Evolutionary conservation across 345 rosid genomes (phyloP), one percentile per base, ranked within the genome.

Genomic region (Trapa bicornis): DNA sequence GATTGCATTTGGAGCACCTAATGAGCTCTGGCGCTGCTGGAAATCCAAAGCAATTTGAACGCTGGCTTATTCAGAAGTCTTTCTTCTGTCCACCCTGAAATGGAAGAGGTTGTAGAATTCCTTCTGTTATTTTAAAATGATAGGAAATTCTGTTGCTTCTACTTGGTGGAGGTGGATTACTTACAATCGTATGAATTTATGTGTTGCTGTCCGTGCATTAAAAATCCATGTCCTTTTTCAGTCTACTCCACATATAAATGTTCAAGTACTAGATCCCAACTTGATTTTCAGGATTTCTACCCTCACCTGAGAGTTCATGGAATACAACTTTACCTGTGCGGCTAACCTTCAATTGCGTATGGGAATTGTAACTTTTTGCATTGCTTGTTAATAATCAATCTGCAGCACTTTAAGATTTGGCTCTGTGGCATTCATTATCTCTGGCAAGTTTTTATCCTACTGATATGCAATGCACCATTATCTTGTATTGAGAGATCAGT

Each of bases 51-150:
- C 60, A 54, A 54, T 54, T 54, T 54, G 60, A 12, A 7, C 22
- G 50, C 29, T 66, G 1, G 3, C 33, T 53, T 32, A n/a, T 11
- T 53, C 17, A 35, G 36, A 17, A 67, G 32, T 52, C 37, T 12
- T 47, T 37, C 54, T 52, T 43, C 17, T 35, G 47, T 66, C 41
- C 70, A 15, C 43, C 45, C 50, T 48, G 52, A 37, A 37, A 43
- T 41, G 61, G 36, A 67, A 53, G 62, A 37, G 48, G 37, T 13
- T 47, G 45, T 61, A 47, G 67, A 38, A 67, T 67, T 67, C 67
- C 50, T 66, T 39, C 38, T 35, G 29, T 67, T 72, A 67, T 67
- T 61, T 67, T 42, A 11, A 11, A 67, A 61, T 50, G 43, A 63
- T 47, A 62, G 48, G 7, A 62, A 66, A 61, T 39, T 48, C 6